Conservation (phyloP, 163 green algal species). For the Prototheca stagnorum region DNA sequence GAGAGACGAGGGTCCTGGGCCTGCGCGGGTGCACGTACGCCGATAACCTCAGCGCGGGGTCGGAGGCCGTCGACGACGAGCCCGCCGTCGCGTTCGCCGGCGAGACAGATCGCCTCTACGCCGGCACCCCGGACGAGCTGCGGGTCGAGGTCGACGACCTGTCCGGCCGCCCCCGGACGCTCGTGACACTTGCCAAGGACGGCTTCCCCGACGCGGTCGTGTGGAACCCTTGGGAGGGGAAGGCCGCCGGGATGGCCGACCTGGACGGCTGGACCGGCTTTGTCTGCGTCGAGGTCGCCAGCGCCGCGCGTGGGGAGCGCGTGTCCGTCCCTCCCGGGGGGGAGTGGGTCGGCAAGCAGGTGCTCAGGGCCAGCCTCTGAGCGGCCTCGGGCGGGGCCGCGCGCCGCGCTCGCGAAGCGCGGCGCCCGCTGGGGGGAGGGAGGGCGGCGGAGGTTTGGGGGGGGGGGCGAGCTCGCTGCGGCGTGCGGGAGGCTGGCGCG, state of each 20-base stretch:
- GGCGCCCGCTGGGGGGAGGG: too few relatives aligned
- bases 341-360: not conserved
- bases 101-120: slow-evolving; percentile 80
- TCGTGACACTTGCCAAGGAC: slow-evolving; percentile 3
- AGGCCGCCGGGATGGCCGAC: slow-evolving; percentile 57
- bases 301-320: not conserved
- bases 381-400: too few relatives aligned
- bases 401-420: too few relatives aligned
- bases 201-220: slow-evolving; percentile 66
- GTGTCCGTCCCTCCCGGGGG: not conserved
- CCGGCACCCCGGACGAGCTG: slow-evolving; percentile 32
- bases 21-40: slow-evolving; percentile 43
- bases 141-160: slow-evolving; percentile 17
- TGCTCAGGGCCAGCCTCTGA: not conserved
- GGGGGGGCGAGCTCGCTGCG: too few relatives aligned
- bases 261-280: slow-evolving; percentile 42
- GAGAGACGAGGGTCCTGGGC: slow-evolving; percentile 18
- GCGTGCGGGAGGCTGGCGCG: too few relatives aligned
- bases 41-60: slow-evolving; percentile 32
- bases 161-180: not conserved
- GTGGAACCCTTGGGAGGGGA: slow-evolving; percentile 80
- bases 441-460: too few relatives aligned
- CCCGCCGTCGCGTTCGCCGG: not conserved
- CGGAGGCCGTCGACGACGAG: not conserved
- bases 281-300: not conserved